Percentiles rank a stretch among this genome's conserved stretches.
Evolutionary conservation across 1,284 basidiomycete genomes (phyloP).

Genomic region (Boletellus sp.): DNA sequence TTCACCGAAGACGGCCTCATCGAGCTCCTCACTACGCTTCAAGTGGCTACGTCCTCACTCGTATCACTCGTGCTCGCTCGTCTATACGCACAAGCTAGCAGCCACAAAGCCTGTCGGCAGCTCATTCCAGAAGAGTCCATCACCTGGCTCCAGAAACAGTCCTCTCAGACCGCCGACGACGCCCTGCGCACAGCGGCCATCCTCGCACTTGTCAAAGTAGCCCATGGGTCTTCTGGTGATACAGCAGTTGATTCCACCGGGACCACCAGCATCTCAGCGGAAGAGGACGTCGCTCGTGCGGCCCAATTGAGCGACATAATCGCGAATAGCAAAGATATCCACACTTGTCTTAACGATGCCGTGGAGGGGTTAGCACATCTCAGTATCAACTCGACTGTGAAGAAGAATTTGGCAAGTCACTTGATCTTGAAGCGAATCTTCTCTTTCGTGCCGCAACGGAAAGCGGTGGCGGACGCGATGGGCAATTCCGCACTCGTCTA

Average conservation of each 20-base stretch:
- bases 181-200: constrained; percentile 60
- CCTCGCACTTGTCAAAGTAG: constrained; percentile 76
- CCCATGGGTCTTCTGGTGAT: constrained; percentile 53
- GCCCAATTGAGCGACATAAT: constrained; percentile 58
- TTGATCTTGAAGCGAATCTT: constrained; percentile 63
- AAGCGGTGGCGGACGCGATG: constrained; percentile 31
- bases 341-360: constrained; percentile 52
- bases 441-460: constrained; percentile 51
- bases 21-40: constrained; percentile 57
- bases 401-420: constrained; percentile 60
- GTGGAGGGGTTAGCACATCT: constrained; percentile 85
- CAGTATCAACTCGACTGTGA: constrained; percentile 61
- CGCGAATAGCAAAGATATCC: constrained; percentile 35
- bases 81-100: constrained; percentile 67
- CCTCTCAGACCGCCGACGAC: constrained; percentile 45
- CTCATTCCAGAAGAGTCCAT: constrained; percentile 52
- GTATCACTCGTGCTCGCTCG: constrained; percentile 59
- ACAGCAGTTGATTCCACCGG: constrained; percentile 34
- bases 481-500: constrained; percentile 59
- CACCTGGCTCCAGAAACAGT: constrained; percentile 60
- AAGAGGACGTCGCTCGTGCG: constrained; percentile 47
- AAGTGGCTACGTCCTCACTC: constrained; percentile 50
- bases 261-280: constrained; percentile 27
- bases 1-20: constrained; percentile 59
- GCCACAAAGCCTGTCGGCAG: constrained; percentile 67